Percentiles rank a stretch among this genome's conserved stretches.
Evolutionary conservation across 2,329 filamentous ascomycete species (phyloP).

Genomic region (Aspergillus spinulosporus): DNA sequence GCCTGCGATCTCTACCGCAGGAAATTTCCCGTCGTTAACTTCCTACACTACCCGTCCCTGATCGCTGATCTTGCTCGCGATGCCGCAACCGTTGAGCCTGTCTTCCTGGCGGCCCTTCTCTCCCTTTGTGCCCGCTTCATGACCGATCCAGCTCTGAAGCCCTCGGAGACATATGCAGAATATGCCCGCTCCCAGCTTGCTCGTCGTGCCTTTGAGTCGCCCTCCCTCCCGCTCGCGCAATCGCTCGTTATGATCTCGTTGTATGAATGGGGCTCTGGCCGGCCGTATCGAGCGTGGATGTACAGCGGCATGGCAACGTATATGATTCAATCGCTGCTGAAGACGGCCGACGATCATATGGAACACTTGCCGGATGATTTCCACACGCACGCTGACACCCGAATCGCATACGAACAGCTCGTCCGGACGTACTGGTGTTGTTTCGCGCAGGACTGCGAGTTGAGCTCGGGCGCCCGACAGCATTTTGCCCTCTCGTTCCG

Average conservation of each 20-base stretch:
- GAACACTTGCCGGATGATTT: slow-evolving; percentile 39
- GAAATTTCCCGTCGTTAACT: slow-evolving; percentile 41
- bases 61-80: slow-evolving; percentile 36
- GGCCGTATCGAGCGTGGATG: slow-evolving; percentile 42
- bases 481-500: slow-evolving; percentile 41
- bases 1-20: slow-evolving; percentile 39
- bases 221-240: slow-evolving; percentile 38
- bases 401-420: slow-evolving; percentile 36
- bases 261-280: slow-evolving; percentile 40
- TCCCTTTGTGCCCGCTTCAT: slow-evolving; percentile 39
- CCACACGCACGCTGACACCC: slow-evolving; percentile 32
- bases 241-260: slow-evolving; percentile 39
- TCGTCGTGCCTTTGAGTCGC: slow-evolving; percentile 34
- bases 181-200: slow-evolving; percentile 36
- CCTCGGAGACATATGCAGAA: slow-evolving; percentile 33
- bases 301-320: slow-evolving; percentile 43
- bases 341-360: slow-evolving; percentile 40
- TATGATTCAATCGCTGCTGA: slow-evolving; percentile 41
- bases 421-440: slow-evolving; percentile 42
- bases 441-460: slow-evolving; percentile 40
- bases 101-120: slow-evolving; percentile 37
- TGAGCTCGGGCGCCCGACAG: slow-evolving; percentile 39
- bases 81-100: slow-evolving; percentile 32
- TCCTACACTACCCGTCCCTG: slow-evolving; percentile 39
- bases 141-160: slow-evolving; percentile 23